Conservation (phyloP, 2,329 filamentous ascomycete species). For the Colletotrichum sp. region DNA sequence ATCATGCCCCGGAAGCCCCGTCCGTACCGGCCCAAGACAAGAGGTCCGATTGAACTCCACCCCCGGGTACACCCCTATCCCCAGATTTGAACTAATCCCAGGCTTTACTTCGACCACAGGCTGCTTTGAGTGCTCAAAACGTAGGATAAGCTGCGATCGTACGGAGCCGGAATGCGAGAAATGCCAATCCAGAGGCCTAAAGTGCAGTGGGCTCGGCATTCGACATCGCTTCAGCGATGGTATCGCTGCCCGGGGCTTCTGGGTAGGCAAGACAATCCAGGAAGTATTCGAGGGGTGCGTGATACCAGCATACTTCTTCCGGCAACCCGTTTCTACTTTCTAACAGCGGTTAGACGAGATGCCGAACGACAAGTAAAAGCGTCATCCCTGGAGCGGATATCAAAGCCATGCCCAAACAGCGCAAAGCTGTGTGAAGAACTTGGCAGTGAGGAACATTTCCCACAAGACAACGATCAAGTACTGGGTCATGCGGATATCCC, state of each 20-base stretch:
- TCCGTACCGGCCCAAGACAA: not conserved
- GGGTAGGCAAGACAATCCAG: not conserved
- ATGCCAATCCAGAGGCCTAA: constrained; percentile 13
- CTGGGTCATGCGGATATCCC: not conserved
- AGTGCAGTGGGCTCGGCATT: constrained; percentile 19
- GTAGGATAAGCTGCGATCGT: constrained; percentile 23
- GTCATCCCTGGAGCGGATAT: not conserved
- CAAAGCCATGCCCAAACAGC: not conserved
- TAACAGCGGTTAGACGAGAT: not conserved
- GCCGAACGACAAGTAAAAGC: not conserved
- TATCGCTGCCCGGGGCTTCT: not conserved
- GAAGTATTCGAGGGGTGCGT: not conserved
- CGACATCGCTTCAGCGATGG: constrained; percentile 10
- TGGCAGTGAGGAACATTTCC: not conserved
- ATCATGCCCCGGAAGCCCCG: not conserved
- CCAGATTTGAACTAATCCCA: not conserved
- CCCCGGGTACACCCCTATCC: not conserved
- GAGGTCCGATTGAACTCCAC: not conserved
- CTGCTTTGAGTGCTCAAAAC: constrained; percentile 21
- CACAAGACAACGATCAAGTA: not conserved
- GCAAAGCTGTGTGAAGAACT: not conserved
- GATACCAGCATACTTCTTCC: not conserved
- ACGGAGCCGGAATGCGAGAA: constrained; percentile 17
- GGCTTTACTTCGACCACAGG: not conserved
- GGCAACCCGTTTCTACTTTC: not conserved